Evolutionary conservation across 1,284 basidiomycete species (phyloP).

Genomic region (Anthracocystis walkeri): DNA sequence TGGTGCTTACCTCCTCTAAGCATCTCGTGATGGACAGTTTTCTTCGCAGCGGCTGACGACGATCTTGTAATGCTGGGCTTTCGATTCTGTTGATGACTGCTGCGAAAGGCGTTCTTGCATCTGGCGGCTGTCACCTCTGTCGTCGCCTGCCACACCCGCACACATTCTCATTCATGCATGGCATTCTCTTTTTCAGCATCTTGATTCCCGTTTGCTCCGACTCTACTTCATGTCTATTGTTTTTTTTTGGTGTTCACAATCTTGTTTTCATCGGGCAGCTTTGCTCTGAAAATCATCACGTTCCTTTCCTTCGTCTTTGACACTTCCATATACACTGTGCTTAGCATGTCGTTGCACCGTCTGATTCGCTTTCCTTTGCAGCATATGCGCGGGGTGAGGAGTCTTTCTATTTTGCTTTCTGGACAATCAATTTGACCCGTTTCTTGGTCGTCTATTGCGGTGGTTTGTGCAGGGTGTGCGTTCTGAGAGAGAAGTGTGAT

Average conservation of each 20-base stretch:
- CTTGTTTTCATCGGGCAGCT: not conserved
- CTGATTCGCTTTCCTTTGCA: not conserved
- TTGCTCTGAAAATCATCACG: slow-evolving; percentile 8
- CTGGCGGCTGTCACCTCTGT: too few species aligned
- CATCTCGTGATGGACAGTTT: not conserved
- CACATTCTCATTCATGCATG: too few species aligned
- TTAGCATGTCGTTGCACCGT: not conserved
- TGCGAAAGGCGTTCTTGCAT: not conserved
- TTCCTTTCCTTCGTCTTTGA: not conserved
- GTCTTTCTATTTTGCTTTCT: not conserved
- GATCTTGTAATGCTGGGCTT: not conserved
- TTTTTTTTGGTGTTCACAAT: not conserved
- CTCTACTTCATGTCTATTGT: slow-evolving; percentile 4
- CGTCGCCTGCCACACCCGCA: too few species aligned
- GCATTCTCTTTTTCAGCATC: too few species aligned
- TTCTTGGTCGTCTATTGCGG: not conserved
- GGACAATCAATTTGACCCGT: slow-evolving; percentile 7
- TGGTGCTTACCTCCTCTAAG: slow-evolving; percentile 55
- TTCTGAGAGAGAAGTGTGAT: too few species aligned
- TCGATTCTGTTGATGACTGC: not conserved
- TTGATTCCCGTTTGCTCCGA: too few species aligned
- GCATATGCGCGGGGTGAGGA: not conserved
- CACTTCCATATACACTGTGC: not conserved
- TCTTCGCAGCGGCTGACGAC: not conserved
- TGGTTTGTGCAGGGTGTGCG: too few species aligned